Evolutionary conservation across 169 alveolate species (phyloP), one percentile per base, ranked within the genome.

Genomic region (Eimeria necatrix): DNA sequence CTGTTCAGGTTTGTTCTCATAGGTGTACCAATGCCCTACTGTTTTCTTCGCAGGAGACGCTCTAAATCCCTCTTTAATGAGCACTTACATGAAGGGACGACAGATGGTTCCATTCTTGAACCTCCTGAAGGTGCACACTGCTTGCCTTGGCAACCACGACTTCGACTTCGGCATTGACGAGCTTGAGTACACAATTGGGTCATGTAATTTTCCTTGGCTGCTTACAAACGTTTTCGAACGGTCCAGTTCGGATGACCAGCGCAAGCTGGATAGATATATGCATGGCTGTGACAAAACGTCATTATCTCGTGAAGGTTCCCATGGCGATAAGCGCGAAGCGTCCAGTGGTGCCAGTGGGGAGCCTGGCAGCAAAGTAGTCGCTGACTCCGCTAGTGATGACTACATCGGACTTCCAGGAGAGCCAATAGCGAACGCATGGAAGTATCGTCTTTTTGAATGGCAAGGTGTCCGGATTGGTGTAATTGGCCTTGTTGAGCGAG

Each of bases 131-230:
- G 97, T 97, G 46, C 98, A 97, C 95, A 97, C 98, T 12, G 98
- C 99, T 53, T 98, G 99, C 95, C 96, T 97, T n/a, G 99, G 99
- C 20, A 98, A 98, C 91, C 99, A 98, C 90, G 99, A 98, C 95
- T 98, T 98, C 78, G 99, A 98, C 93, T 98, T 97, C 78, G 98
- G 98, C 18, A 94, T 98, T 16, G 98, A 98, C 88, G 95, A 97
- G 56, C 96, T 98, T 41, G 98, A 96, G 88, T 96, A 96, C 94
- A 83, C 97, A 5, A 95, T 87, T 32, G 96, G 97, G 59, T 93
- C 97, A 52, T 96, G 98, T 64, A 95, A 96, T 73, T 96, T 97
- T 22, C 98, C 98, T 24, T 98, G 98, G 98, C 94, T 98, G 61
- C 92, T 97, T 52, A 94, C 98, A 12, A 97, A 98, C 94, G 97